These are phyloP conservation scores for Symbiodinium natans DNA, from an alignment of 73 alveolate species.

Conservation along the genomic window DNA sequence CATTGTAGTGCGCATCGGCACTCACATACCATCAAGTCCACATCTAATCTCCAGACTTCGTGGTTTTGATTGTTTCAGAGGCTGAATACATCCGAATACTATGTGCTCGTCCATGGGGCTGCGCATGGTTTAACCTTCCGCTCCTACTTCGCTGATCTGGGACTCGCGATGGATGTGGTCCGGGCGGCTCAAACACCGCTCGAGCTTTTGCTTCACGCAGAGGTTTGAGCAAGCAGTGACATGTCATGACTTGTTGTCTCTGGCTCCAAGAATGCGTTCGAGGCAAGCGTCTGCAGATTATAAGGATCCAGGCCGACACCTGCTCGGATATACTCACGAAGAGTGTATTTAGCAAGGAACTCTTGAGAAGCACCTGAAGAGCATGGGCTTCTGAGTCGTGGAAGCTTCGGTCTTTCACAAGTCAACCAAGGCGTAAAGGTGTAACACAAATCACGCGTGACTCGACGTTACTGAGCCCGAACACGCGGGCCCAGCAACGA, in stretches of 20 bases:
- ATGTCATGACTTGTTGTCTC: neutral
- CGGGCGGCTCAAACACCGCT: too few species aligned
- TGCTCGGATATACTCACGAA: constrained; percentile 1
- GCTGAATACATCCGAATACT: constrained; percentile 1
- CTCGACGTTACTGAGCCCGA: neutral
- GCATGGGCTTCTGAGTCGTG: neutral
- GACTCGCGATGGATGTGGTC: neutral
- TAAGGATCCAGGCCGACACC: neutral
- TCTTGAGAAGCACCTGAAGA: neutral
- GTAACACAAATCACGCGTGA: neutral
- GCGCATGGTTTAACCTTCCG: neutral
- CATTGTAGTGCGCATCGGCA: neutral
- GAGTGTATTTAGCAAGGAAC: neutral
- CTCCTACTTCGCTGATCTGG: constrained; percentile 9
- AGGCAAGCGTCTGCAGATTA: neutral
- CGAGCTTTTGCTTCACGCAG: too few species aligned
- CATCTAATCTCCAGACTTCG: too few species aligned
- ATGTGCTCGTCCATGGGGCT: neutral
- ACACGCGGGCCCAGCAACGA: neutral
- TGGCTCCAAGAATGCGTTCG: constrained; percentile 19
- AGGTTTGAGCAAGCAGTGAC: too few species aligned
- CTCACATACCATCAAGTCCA: neutral
- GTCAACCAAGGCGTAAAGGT: neutral
- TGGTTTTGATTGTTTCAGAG: constrained; percentile 11
- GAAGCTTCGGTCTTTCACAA: neutral